A percentile compares a stretch with the other conserved stretches of the same genome.
Conservation (phyloP, 768 basidiomycete species). For the Auriscalpium orientale region DNA sequence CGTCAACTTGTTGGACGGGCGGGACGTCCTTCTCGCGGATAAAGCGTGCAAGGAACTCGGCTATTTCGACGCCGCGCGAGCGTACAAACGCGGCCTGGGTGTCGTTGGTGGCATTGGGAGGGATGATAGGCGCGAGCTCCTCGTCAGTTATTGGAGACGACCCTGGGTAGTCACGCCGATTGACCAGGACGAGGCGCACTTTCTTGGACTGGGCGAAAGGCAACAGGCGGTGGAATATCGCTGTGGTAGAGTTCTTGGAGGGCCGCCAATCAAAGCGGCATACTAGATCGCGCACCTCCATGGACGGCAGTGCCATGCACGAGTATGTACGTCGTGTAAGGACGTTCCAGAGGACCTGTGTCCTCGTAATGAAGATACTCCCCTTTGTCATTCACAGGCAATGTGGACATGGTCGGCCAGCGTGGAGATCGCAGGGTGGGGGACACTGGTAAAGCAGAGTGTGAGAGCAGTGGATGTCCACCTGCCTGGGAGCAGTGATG, state of each 20-base stretch:
- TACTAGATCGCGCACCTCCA: conserved; percentile 10
- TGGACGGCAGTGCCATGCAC: conserved; percentile 16
- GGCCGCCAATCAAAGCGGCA: not conserved
- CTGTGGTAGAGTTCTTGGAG: not conserved
- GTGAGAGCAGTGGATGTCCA: too few relatives aligned
- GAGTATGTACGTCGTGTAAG: conserved; percentile 15
- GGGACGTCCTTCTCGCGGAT: not conserved
- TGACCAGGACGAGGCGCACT: conserved; percentile 29
- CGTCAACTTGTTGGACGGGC: not conserved
- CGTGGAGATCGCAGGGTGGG: not conserved
- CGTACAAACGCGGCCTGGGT: not conserved
- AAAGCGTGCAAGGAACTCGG: conserved; percentile 1
- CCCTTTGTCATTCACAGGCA: conserved; percentile 12
- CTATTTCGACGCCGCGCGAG: not conserved
- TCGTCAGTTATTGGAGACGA: conserved; percentile 26
- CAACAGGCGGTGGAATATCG: conserved; percentile 25
- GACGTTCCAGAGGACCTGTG: conserved; percentile 8
- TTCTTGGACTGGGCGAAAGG: conserved; percentile 18
- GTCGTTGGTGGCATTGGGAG: conserved; percentile 4
- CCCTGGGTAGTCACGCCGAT: conserved; percentile 29
- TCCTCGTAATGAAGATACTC: conserved; percentile 17
- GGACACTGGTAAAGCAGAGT: too few relatives aligned
- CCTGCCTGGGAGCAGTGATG: too few relatives aligned
- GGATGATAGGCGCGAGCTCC: conserved; percentile 20
- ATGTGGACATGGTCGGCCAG: conserved; percentile 11